Conservation (phyloP, 148 eudicot species). For the Camellia lanceoleosa region DNA sequence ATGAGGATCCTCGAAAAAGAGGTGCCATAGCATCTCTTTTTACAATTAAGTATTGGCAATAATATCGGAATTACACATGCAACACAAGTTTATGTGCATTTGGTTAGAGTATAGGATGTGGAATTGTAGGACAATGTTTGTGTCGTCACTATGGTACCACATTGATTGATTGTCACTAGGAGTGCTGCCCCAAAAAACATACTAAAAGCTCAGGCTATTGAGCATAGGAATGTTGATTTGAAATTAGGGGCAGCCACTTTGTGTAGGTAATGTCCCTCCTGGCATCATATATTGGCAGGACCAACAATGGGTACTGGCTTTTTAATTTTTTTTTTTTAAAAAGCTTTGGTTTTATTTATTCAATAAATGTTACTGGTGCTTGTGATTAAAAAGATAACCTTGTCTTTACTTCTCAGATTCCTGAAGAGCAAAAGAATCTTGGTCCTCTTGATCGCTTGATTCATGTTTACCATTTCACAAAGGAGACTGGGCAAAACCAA, state of each 20-base stretch:
- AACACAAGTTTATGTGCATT: background rate
- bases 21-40: no score
- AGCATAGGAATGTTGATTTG: background rate
- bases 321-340: background rate
- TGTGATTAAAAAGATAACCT: background rate
- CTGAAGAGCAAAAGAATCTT: slow-evolving; percentile 83
- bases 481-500: slow-evolving; percentile 70
- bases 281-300: background rate
- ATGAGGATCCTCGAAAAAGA: no score
- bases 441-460: slow-evolving; percentile 74
- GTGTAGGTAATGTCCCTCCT: background rate
- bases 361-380: slow-evolving; percentile 2
- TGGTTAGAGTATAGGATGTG: background rate
- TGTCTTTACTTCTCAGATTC: slow-evolving; percentile 44
- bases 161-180: background rate
- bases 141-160: background rate
- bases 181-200: background rate
- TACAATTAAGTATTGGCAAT: no score
- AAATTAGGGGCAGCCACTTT: background rate
- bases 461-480: slow-evolving; percentile 89
- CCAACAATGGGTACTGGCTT: background rate
- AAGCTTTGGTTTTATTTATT: background rate
- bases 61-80: background rate
- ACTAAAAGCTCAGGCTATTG: background rate
- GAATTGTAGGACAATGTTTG: background rate